These are phyloP conservation scores for Phytophthora parvispora DNA, from an alignment of 352 stramenopile genomes.

Conservation along the genomic window DNA sequence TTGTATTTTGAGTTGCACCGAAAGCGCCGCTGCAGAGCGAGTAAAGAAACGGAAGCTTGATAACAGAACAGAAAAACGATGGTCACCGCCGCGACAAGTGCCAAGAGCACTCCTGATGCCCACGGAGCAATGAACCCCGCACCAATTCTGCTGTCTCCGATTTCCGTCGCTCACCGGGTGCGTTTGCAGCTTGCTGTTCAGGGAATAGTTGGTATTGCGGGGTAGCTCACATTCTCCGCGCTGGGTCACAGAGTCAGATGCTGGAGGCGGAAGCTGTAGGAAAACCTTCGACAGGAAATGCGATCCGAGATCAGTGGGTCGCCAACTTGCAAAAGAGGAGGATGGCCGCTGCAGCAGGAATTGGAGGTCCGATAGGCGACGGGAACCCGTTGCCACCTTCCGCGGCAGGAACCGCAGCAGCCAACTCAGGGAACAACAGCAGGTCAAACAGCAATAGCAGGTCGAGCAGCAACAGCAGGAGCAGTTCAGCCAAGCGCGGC, in stretches of 20 bases:
- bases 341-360: slow-evolving; percentile 44
- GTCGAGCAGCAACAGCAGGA: slow-evolving; percentile 27
- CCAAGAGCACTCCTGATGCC: slow-evolving; percentile 34
- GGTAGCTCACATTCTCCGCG: slow-evolving; percentile 14
- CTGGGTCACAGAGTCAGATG: slow-evolving; percentile 35
- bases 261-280: slow-evolving; percentile 25
- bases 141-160: slow-evolving; percentile 57
- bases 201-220: neutral
- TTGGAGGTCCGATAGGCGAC: slow-evolving; percentile 28
- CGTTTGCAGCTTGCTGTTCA: slow-evolving; percentile 12
- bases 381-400: slow-evolving; percentile 28
- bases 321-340: slow-evolving; percentile 87
- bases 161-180: slow-evolving; percentile 62
- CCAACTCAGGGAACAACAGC: neutral
- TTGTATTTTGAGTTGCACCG: slow-evolving; percentile 15
- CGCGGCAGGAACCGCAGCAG: neutral
- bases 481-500: slow-evolving; percentile 27
- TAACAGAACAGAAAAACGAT: slow-evolving; percentile 27
- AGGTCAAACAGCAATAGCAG: slow-evolving; percentile 17
- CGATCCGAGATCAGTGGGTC: slow-evolving; percentile 86
- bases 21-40: slow-evolving; percentile 11
- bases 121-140: slow-evolving; percentile 20
- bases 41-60: slow-evolving; percentile 19
- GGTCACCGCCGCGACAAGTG: slow-evolving; percentile 28
- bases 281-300: slow-evolving; percentile 49